Conservation (phyloP, 768 basidiomycete genomes). For the Hygrophorus russula region DNA sequence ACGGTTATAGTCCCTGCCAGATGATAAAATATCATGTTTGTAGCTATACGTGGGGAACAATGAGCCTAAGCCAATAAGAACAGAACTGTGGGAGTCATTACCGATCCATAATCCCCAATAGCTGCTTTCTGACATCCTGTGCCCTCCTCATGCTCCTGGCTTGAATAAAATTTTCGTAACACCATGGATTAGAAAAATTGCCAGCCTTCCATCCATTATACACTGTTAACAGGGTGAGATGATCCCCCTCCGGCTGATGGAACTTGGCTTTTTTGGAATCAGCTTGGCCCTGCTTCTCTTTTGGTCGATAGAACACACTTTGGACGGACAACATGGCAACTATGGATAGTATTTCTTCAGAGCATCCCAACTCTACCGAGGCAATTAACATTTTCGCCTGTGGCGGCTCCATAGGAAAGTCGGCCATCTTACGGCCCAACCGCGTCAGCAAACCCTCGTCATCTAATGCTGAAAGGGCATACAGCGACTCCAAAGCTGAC, state of each 20-base stretch:
- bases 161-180: slow-evolving; percentile 98
- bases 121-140: slow-evolving; percentile 95
- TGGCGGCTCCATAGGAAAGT: slow-evolving; percentile 97
- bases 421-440: slow-evolving; percentile 97
- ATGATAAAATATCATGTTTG: slow-evolving; percentile 92
- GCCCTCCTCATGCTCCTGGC: slow-evolving; percentile 94
- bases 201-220: slow-evolving; percentile 98
- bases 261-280: slow-evolving; percentile 99
- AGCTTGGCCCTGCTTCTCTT: slow-evolving; percentile 98
- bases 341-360: slow-evolving; percentile 93
- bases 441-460: slow-evolving; percentile 94
- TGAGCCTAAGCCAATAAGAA: not conserved
- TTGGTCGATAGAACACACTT: slow-evolving; percentile 96
- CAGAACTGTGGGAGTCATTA: slow-evolving; percentile 24
- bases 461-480: slow-evolving; percentile 91
- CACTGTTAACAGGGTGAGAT: slow-evolving; percentile 83
- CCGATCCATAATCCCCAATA: slow-evolving; percentile 98
- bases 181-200: slow-evolving; percentile 98
- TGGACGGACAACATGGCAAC: slow-evolving; percentile 98
- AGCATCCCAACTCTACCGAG: slow-evolving; percentile 94
- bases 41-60: slow-evolving; percentile 39
- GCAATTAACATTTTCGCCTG: slow-evolving; percentile 97
- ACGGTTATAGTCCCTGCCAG: slow-evolving; percentile 84
- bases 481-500: slow-evolving; percentile 88
- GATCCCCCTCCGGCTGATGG: slow-evolving; percentile 97